Percentiles rank a stretch among this genome's conserved stretches.
Evolutionary conservation across 140 eudicot genomes (phyloP).

Genomic region (Cichorium intybus): DNA sequence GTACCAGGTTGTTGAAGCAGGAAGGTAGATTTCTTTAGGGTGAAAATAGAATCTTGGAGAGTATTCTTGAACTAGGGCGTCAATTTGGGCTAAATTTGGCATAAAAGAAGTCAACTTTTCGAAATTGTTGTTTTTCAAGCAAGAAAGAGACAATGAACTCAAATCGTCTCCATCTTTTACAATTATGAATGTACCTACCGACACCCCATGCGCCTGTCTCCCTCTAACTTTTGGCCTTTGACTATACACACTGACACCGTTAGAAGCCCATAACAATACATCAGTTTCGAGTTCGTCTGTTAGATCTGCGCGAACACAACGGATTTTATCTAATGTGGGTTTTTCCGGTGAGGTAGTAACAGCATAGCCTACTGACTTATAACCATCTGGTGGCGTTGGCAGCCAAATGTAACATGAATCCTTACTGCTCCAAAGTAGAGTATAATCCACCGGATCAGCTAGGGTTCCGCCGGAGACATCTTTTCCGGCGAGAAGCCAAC

Average conservation of each 20-base stretch:
- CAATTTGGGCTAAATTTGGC: conserved; percentile 51
- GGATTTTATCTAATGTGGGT: conserved; percentile 47
- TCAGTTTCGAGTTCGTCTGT: conserved; percentile 53
- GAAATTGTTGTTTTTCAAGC: conserved; percentile 54
- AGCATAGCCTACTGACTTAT: conserved; percentile 50
- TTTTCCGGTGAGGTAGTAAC: conserved; percentile 56
- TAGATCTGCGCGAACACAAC: conserved; percentile 62
- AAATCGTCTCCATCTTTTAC: conserved; percentile 15
- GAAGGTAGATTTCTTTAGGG: conserved; percentile 56
- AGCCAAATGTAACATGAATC: conserved; percentile 61
- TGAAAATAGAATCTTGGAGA: conserved; percentile 67
- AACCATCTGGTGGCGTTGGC: conserved; percentile 65
- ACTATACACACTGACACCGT: conserved; percentile 40
- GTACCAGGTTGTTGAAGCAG: conserved; percentile 73
- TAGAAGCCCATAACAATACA: conserved; percentile 47
- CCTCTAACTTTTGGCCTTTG: conserved; percentile 57
- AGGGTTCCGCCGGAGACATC: conserved; percentile 42
- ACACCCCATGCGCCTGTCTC: conserved; percentile 46
- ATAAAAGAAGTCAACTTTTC: conserved; percentile 22
- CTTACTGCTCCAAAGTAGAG: conserved; percentile 55
- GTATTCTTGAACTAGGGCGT: conserved; percentile 43
- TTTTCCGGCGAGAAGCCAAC: conserved; percentile 72
- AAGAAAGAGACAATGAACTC: conserved; percentile 37
- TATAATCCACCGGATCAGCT: conserved; percentile 54
- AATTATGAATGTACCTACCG: conserved; percentile 45